These are phyloP conservation scores for Globisporangium sylvaticum DNA, from an alignment of 352 stramenopile genomes.

Conservation along the genomic window DNA sequence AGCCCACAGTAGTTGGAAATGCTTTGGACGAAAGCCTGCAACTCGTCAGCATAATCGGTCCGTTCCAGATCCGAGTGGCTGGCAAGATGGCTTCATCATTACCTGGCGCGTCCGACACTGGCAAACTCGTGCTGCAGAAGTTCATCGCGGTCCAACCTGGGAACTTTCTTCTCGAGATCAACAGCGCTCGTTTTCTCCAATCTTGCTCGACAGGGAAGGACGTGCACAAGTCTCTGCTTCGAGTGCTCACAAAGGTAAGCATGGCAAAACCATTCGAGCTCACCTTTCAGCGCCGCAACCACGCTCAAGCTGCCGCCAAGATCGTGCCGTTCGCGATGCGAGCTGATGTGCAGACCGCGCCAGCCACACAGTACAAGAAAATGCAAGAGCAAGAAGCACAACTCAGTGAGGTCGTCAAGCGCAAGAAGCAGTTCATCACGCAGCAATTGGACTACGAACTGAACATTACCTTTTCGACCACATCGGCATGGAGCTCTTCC, in stretches of 20 bases:
- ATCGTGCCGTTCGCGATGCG: conserved; percentile 58
- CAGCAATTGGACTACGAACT: conserved; percentile 62
- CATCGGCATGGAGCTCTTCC: conserved; percentile 35
- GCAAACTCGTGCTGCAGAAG: conserved; percentile 32
- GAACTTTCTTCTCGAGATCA: conserved; percentile 47
- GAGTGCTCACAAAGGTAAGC: conserved; percentile 25
- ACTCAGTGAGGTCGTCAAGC: conserved; percentile 25
- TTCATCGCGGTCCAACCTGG: conserved; percentile 34
- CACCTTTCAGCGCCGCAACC: conserved; percentile 54
- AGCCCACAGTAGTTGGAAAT: not conserved
- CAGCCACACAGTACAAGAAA: conserved; percentile 36
- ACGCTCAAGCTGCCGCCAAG: conserved; percentile 37
- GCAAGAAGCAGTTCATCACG: conserved; percentile 53
- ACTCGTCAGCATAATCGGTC: conserved; percentile 20
- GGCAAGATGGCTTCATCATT: conserved; percentile 21
- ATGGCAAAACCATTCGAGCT: conserved; percentile 45
- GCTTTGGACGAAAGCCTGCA: not conserved
- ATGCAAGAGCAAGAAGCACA: conserved; percentile 35
- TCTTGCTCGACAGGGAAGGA: conserved; percentile 22
- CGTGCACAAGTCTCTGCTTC: conserved; percentile 26
- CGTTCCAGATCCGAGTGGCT: conserved; percentile 29
- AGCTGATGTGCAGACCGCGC: conserved; percentile 47
- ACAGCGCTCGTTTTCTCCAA: conserved; percentile 36
- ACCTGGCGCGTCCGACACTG: not conserved
- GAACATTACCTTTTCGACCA: conserved; percentile 47